Percentiles rank a stretch among this genome's conserved stretches.
These are phyloP conservation scores for Schwanniomyces polymorphus DNA, from an alignment of 805 yeast genomes.

Conservation along the genomic window DNA sequence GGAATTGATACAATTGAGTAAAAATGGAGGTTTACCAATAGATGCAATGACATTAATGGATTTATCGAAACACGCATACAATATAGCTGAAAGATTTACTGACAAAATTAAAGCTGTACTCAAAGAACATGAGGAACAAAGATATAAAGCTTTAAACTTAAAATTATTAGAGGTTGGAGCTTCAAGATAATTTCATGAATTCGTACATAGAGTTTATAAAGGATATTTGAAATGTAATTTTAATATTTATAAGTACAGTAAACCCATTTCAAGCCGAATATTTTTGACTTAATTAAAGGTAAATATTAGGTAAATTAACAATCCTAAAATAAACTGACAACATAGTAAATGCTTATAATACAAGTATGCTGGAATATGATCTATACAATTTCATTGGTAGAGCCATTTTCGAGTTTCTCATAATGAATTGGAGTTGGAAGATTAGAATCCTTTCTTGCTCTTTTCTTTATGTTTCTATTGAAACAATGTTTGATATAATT, in stretches of 20 bases:
- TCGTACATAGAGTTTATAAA: background rate
- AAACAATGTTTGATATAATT: slow-evolving; percentile 6
- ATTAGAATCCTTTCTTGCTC: slow-evolving; percentile 58
- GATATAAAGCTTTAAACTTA: slow-evolving; percentile 39
- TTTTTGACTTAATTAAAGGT: background rate
- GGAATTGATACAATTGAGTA: slow-evolving; percentile 86
- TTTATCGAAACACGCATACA: slow-evolving; percentile 66
- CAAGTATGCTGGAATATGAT: background rate
- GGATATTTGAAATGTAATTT: background rate
- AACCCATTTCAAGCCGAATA: background rate
- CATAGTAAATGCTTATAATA: background rate
- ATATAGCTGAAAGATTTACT: slow-evolving; percentile 63
- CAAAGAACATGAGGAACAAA: slow-evolving; percentile 50
- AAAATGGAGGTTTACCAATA: slow-evolving; percentile 87
- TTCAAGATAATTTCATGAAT: slow-evolving; percentile 15
- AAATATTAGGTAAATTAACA: background rate
- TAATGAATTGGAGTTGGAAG: slow-evolving; percentile 42
- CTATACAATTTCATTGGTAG: background rate
- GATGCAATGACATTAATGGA: slow-evolving; percentile 69
- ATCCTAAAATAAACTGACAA: background rate
- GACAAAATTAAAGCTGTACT: slow-evolving; percentile 58
- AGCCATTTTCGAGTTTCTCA: slow-evolving; percentile 11
- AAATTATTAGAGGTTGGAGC: slow-evolving; percentile 38
- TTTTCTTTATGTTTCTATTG: slow-evolving; percentile 23
- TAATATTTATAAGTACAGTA: background rate